Evolutionary conservation across 306 rosid species (phyloP), one percentile per base, ranked within the genome.

Genomic region (Fagus crenata): DNA sequence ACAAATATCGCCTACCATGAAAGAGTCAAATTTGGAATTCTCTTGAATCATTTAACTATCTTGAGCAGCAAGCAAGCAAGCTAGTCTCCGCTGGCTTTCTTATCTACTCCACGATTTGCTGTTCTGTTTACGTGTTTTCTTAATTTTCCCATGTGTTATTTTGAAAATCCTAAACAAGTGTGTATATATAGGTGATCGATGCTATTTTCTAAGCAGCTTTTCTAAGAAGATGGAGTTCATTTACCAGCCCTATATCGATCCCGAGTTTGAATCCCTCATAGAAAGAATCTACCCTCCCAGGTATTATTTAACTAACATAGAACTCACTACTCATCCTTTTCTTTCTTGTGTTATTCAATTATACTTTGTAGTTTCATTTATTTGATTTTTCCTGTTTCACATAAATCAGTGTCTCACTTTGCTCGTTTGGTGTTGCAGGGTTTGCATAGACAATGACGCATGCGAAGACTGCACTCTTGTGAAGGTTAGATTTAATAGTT

Each of bases 271-370:
- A 73, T 88, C 85, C 13, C 92, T 92, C 46, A 82, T 89, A 1
- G 98, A 95, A 84, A 89, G 96, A 87, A 89, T 95, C 74, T 77
- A 92, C 75, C 98, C 99, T 58, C 98, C 99, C 8, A 86, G 99
- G 97, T 95, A 77, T 56, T 17, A 12, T 65, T 7, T 7, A 46
- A 42, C 11, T 53, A 69, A 5, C 36, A 49, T 28, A 1, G 18
- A 2, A 35, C 14, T 46, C 51, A 9, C 39, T 67, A 37, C 17
- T 51, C 40, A 28, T 22, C 28, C 35, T 17, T 1, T 22, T 55
- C 1, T 49, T 14, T 43, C 55, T 5, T 14, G 12, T 69, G 13
- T 69, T 43, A 17, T 15, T 39, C 39, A 13, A 7, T 59, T 22
- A 5, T 11, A 7, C 32, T 14, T 58, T 6, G 3, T 22, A 8